Evolutionary conservation across 2,329 filamentous ascomycete genomes (phyloP).

Genomic region (Fusarium virguliforme): DNA sequence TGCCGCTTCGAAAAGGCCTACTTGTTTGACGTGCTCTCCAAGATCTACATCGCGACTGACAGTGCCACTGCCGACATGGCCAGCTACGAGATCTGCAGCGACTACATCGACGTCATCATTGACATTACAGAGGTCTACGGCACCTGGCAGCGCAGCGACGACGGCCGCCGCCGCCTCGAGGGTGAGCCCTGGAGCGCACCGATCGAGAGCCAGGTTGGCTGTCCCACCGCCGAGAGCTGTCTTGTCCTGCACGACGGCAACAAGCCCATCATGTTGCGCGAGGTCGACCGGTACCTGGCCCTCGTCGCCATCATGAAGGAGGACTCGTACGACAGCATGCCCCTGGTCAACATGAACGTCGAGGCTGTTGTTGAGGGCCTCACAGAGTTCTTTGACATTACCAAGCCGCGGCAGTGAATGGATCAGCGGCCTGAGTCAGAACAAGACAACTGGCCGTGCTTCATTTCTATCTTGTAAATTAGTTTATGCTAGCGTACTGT

Average conservation of each 20-base stretch:
- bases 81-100: slow-evolving; percentile 97
- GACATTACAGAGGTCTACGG: slow-evolving; percentile 97
- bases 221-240: slow-evolving; percentile 76
- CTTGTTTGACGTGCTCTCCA: slow-evolving; percentile 96
- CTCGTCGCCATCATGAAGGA: slow-evolving; percentile 91
- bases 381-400: slow-evolving; percentile 84
- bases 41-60: slow-evolving; percentile 98
- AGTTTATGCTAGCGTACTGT: slow-evolving; percentile 43
- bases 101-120: slow-evolving; percentile 98
- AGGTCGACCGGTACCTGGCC: slow-evolving; percentile 82
- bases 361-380: slow-evolving; percentile 85
- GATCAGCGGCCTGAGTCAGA: neutral
- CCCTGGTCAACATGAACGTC: slow-evolving; percentile 89
- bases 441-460: neutral
- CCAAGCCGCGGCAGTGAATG: slow-evolving; percentile 67
- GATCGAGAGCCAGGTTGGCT: slow-evolving; percentile 77
- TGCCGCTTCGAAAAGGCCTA: slow-evolving; percentile 99
- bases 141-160: slow-evolving; percentile 74
- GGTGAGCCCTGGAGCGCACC: slow-evolving; percentile 73
- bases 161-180: slow-evolving; percentile 71
- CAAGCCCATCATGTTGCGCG: slow-evolving; percentile 77
- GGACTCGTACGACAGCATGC: slow-evolving; percentile 86
- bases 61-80: slow-evolving; percentile 93
- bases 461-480: slow-evolving; percentile 42
- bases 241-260: slow-evolving; percentile 77